Evolutionary conservation across 192 early-diverging fungal species (phyloP).

Genomic region (Linnemannia zychae): DNA sequence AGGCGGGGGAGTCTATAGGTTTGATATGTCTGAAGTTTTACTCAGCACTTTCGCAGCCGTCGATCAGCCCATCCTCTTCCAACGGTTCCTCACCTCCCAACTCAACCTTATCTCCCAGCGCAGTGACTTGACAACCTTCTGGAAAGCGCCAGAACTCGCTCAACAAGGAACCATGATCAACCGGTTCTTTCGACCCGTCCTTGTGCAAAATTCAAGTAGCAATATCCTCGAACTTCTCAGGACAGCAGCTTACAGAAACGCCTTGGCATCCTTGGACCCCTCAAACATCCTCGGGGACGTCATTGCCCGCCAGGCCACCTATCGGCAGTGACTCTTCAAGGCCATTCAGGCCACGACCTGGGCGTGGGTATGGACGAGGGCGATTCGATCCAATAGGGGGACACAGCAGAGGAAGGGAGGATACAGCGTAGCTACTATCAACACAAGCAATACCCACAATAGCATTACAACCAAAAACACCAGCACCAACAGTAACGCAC

Average conservation of each 20-base stretch:
- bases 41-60: neutral
- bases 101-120: neutral
- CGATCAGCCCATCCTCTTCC: neutral
- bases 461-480: neutral
- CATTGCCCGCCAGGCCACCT: neutral
- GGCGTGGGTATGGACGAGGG: neutral
- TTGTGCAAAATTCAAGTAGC: neutral
- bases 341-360: neutral
- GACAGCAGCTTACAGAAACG: neutral
- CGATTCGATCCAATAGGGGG: neutral
- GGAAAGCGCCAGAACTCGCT: neutral
- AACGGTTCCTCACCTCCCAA: neutral
- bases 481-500: neutral
- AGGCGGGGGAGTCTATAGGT: neutral
- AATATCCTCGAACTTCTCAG: neutral
- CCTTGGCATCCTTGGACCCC: neutral
- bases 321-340: neutral
- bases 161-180: neutral
- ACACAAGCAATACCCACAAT: neutral
- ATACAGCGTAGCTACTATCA: neutral
- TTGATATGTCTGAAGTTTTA: neutral
- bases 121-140: neutral
- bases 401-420: neutral
- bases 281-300: neutral
- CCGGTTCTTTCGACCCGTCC: conserved; percentile 3